A percentile compares a stretch with the other conserved stretches of the same genome.
phyloP scores from a whole-genome alignment of 345 rosid species.

The Euphorbia peplus region DNA sequence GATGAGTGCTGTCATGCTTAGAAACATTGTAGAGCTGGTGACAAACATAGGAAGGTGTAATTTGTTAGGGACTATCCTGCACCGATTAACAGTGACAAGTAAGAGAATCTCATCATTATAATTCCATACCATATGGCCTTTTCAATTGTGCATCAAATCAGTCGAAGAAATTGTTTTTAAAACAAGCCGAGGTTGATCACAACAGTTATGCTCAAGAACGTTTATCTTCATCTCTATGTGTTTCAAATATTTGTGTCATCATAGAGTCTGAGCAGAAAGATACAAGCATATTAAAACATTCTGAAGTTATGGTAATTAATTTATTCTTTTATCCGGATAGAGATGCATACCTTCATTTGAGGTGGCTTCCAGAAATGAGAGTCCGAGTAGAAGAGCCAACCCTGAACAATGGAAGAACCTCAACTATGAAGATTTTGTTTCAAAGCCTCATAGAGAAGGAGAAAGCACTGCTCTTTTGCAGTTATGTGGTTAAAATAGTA shows the following conservation, averaged over 20 bases:
- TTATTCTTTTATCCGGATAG: not conserved
- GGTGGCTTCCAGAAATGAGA: constrained; percentile 84
- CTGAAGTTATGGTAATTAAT: not conserved
- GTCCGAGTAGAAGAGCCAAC: constrained; percentile 91
- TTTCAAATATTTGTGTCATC: not conserved
- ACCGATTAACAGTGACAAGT: no score
- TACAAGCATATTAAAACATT: not conserved
- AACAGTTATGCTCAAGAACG: not conserved
- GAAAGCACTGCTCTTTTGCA: not conserved
- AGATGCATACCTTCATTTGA: constrained; percentile 70
- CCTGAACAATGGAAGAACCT: constrained; percentile 44
- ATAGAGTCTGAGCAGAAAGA: not conserved
- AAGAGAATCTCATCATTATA: no score
- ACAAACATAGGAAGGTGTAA: no score
- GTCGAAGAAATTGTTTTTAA: not conserved
- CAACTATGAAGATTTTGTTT: constrained; percentile 1
- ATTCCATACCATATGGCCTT: no score
- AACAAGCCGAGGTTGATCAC: not conserved
- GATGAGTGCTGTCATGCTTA: no score
- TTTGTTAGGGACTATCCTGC: no score
- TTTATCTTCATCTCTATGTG: not conserved
- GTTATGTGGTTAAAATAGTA: not conserved
- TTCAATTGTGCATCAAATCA: not conserved
- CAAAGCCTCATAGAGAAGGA: not conserved
- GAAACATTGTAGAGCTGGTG: no score